Evolutionary conservation across 2,329 filamentous ascomycete genomes (phyloP), one percentile per base, ranked within the genome.

Genomic region (Macrophomina phaseolina): DNA sequence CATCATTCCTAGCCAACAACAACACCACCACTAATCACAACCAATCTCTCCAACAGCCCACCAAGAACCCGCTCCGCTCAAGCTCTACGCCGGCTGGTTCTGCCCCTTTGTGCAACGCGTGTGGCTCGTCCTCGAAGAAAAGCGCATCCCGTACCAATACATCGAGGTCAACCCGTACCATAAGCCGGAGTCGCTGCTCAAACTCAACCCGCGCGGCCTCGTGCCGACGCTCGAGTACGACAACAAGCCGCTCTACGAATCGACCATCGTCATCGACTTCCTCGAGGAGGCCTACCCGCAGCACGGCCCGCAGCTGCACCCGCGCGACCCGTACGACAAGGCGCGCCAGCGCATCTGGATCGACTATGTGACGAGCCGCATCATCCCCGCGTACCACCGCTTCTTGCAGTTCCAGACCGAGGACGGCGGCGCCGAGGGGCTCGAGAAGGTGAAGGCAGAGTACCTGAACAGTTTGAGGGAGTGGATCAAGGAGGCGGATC

Each of bases 121-220:
- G 14, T 93, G 91, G 89, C 88, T 92, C 68, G 86, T 89, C 1
- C 83, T 94, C 11, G 85, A 89, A 72, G 91, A 93, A 75, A 93
- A 94, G 76, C 79, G 83, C 2, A 90, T 93, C 36, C 85, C 87
- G 16, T 90, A 94, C 75, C 88, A 93, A 79, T 75, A 68, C 70
- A 71, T 91, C 69, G 89, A 92, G 81, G 89, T 93, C 67, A 93
- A 93, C 76, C 91, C 91, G 0, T 93, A 93, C 81, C 82, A 89
- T 76, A 94, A 94, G 73, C 87, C 87, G 0, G 78, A 85, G 3
- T 87, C 85, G 1, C 89, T 93, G 34, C 81, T 94, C 28, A 82
- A 84, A 8, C 81, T 94, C 69, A 94, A 94, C 73, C 91, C 91
- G 0, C 86, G 90, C 12, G 91, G 91, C 0, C 82, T 94, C 1